A percentile compares a stretch with the other conserved stretches of the same genome.
Evolutionary conservation across 1,284 basidiomycete species (phyloP).

Genomic region (Fomitopsis pinicola): DNA sequence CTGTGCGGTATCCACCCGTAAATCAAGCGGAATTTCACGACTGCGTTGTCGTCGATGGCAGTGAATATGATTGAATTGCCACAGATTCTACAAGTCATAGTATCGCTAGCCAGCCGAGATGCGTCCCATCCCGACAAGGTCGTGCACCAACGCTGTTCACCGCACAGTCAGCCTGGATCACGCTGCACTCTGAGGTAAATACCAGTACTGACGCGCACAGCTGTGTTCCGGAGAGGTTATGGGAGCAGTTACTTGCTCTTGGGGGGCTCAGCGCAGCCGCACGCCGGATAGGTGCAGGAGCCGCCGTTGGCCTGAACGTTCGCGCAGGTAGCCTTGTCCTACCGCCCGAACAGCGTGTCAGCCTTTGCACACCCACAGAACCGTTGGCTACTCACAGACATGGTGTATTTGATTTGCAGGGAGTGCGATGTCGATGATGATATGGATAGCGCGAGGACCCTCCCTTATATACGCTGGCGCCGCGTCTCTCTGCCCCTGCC

Average conservation of each 20-base stretch:
- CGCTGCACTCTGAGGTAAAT: no score
- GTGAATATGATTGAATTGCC: background rate
- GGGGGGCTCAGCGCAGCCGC: conserved; percentile 1
- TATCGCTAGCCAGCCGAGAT: background rate
- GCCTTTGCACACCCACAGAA: background rate
- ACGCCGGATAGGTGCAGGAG: background rate
- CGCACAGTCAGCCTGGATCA: no score
- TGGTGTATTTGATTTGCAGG: background rate
- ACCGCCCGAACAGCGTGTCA: background rate
- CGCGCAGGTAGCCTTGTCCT: conserved; percentile 1
- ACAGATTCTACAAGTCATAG: background rate
- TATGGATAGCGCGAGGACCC: background rate
- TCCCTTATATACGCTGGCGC: background rate
- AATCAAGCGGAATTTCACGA: no score
- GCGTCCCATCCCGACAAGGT: background rate
- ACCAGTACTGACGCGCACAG: background rate
- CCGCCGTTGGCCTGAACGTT: conserved; percentile 2
- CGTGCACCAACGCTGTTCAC: no score
- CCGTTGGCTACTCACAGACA: background rate
- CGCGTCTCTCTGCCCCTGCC: background rate
- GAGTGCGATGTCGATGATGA: background rate
- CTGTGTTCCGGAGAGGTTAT: background rate
- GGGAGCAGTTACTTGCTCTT: background rate
- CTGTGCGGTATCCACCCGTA: no score
- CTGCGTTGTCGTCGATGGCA: background rate